These are phyloP conservation scores for Capronia epimyces DNA, from an alignment of 2,329 filamentous ascomycete species.

Conservation along the genomic window DNA sequence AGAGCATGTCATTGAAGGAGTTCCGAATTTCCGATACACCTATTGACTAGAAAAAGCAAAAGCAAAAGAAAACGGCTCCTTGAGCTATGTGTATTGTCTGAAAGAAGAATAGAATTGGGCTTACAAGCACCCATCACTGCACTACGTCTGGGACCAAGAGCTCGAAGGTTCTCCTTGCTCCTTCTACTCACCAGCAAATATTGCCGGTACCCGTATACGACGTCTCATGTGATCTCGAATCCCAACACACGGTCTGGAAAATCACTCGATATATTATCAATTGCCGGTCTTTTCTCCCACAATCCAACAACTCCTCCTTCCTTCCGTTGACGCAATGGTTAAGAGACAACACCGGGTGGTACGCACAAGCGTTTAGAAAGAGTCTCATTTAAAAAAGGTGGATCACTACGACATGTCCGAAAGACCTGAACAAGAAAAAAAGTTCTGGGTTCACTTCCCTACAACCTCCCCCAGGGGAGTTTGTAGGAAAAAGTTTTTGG, in stretches of 20 bases:
- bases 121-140: background rate
- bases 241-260: background rate
- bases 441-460: background rate
- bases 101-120: background rate
- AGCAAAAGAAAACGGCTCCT: background rate
- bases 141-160: too few species aligned
- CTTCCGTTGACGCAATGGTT: background rate
- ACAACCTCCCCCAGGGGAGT: background rate
- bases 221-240: background rate
- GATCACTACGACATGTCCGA: background rate
- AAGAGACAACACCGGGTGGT: constrained; percentile 2
- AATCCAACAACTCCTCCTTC: background rate
- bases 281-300: background rate
- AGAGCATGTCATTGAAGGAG: constrained; percentile 24
- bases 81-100: background rate
- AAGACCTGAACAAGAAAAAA: background rate
- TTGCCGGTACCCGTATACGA: background rate
- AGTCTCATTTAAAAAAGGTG: constrained; percentile 1
- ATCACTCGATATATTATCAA: background rate
- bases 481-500: background rate
- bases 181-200: background rate
- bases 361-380: constrained; percentile 3
- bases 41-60: constrained; percentile 16
- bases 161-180: background rate
- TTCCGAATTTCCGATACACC: constrained; percentile 26